Evolutionary conservation across 1,139 yeast species (phyloP).

Genomic region (Geotrichum cucujoidarum): DNA sequence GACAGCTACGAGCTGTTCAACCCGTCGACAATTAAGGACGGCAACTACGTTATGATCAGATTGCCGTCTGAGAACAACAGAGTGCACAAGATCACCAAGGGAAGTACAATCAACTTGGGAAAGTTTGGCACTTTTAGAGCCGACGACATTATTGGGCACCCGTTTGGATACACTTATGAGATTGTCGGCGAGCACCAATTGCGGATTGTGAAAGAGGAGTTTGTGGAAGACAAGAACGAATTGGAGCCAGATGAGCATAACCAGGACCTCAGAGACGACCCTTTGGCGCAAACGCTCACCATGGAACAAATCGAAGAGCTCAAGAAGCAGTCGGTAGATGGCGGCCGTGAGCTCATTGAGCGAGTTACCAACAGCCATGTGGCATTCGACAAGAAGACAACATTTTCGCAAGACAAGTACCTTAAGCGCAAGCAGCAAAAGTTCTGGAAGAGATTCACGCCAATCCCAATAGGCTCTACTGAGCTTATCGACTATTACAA

Average conservation of each 20-base stretch:
- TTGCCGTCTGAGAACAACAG: conserved; percentile 79
- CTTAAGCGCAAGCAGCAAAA: conserved; percentile 87
- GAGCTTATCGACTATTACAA: conserved; percentile 66
- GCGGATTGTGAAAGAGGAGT: conserved; percentile 27
- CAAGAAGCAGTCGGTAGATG: conserved; percentile 43
- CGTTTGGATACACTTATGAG: conserved; percentile 88
- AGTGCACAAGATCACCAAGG: conserved; percentile 58
- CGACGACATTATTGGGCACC: conserved; percentile 69
- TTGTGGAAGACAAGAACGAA: conserved; percentile 32
- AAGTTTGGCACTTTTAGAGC: conserved; percentile 85
- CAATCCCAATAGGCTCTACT: conserved; percentile 74
- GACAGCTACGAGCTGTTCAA: conserved; percentile 17
- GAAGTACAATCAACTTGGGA: conserved; percentile 65
- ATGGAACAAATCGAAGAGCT: conserved; percentile 74
- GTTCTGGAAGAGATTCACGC: conserved; percentile 77
- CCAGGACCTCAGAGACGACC: conserved; percentile 70
- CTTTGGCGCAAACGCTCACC: conserved; percentile 66
- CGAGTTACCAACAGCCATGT: conserved; percentile 78
- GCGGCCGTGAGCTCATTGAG: conserved; percentile 77
- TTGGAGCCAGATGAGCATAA: conserved; percentile 46
- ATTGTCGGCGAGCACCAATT: conserved; percentile 45
- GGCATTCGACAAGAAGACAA: conserved; percentile 83
- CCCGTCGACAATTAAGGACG: conserved; percentile 36
- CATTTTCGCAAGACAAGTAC: conserved; percentile 87
- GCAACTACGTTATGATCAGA: conserved; percentile 60